These are phyloP conservation scores for Cladosporium phlei DNA, from an alignment of 2,329 filamentous ascomycete species.

Conservation along the genomic window DNA sequence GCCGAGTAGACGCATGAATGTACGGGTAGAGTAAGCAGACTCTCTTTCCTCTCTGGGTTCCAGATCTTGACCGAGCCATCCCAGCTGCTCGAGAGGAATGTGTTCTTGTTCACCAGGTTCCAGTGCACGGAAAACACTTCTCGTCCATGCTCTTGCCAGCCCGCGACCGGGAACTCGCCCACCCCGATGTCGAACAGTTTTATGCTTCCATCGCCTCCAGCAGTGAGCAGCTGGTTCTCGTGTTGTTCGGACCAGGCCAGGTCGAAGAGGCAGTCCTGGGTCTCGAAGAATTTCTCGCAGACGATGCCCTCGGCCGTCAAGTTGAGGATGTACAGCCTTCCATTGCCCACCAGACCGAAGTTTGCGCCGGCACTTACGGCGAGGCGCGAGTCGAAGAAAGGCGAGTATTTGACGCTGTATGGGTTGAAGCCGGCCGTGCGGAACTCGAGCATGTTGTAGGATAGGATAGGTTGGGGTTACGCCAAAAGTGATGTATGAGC, in stretches of 20 bases:
- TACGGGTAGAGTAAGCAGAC: slow-evolving; percentile 79
- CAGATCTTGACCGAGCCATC: slow-evolving; percentile 95
- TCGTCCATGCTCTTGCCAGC: slow-evolving; percentile 87
- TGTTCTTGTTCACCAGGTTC: slow-evolving; percentile 87
- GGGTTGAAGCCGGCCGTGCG: slow-evolving; percentile 91
- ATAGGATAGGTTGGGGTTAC: slow-evolving; percentile 11
- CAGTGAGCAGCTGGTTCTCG: slow-evolving; percentile 86
- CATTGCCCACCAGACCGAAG: slow-evolving; percentile 96
- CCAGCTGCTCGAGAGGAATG: slow-evolving; percentile 88
- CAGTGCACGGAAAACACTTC: slow-evolving; percentile 91
- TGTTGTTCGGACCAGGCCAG: slow-evolving; percentile 92
- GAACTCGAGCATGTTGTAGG: slow-evolving; percentile 77
- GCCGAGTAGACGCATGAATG: slow-evolving; percentile 92
- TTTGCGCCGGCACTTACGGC: slow-evolving; percentile 89
- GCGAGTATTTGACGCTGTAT: slow-evolving; percentile 96
- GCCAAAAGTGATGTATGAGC: no score
- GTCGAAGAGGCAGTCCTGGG: slow-evolving; percentile 95
- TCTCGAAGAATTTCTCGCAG: slow-evolving; percentile 86
- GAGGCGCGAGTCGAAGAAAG: slow-evolving; percentile 92
- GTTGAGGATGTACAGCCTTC: slow-evolving; percentile 76
- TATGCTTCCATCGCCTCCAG: slow-evolving; percentile 87
- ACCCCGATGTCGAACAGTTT: slow-evolving; percentile 87
- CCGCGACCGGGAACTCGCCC: slow-evolving; percentile 79
- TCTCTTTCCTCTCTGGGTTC: slow-evolving; percentile 64
- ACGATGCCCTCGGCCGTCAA: slow-evolving; percentile 79